Evolutionary conservation across 2,329 filamentous ascomycete genomes (phyloP).

Genomic region (Botryotinia globosa): DNA sequence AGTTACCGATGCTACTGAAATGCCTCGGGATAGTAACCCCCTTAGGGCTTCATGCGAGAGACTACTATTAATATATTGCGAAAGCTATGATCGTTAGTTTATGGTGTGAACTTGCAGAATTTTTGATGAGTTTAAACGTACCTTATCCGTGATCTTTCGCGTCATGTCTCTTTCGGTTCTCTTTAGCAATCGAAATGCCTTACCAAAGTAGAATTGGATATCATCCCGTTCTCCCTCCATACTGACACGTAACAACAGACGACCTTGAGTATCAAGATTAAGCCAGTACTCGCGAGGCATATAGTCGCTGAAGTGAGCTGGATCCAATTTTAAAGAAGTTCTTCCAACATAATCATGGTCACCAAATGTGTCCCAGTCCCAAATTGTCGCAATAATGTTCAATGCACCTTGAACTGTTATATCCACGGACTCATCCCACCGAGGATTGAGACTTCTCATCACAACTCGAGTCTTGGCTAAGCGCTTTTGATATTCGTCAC

Average conservation of each 20-base stretch:
- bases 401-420: constrained; percentile 89
- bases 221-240: constrained; percentile 99
- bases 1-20: constrained; percentile 70
- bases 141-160: constrained; percentile 95
- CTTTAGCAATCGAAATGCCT: constrained; percentile 92
- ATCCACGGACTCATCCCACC: constrained; percentile 96
- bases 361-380: constrained; percentile 96
- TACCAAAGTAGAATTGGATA: constrained; percentile 98
- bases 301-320: constrained; percentile 95
- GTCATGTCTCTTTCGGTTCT: constrained; percentile 98
- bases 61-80: constrained; percentile 86
- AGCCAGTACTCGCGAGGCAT: constrained; percentile 96
- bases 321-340: constrained; percentile 97
- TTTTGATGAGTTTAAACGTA: constrained; percentile 39
- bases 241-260: constrained; percentile 83
- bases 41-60: constrained; percentile 80
- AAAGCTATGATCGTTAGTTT: constrained; percentile 57
- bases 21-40: constrained; percentile 66
- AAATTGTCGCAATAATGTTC: constrained; percentile 94
- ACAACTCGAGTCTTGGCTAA: constrained; percentile 92
- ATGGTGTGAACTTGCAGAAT: constrained; percentile 14
- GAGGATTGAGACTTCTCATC: constrained; percentile 83
- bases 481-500: constrained; percentile 96
- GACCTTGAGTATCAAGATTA: constrained; percentile 91
- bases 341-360: constrained; percentile 97